Evolutionary conservation across 1,284 basidiomycete genomes (phyloP).

Genomic region (Marasmius tenuissimus): DNA sequence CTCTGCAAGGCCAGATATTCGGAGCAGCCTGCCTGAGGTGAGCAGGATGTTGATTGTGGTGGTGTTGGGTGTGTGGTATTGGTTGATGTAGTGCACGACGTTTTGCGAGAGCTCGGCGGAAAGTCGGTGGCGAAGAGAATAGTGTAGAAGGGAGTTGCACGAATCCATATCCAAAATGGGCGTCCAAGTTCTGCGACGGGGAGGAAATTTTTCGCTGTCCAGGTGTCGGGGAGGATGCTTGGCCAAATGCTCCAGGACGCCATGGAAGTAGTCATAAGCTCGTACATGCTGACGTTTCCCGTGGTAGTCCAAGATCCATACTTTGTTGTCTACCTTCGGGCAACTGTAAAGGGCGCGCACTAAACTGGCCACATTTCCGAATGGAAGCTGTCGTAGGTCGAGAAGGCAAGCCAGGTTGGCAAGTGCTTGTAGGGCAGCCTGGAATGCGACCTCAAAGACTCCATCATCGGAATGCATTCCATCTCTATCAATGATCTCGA

Average conservation of each 20-base stretch:
- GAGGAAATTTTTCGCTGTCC: conserved; percentile 22
- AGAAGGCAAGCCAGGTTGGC: conserved; percentile 55
- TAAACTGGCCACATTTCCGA: conserved; percentile 41
- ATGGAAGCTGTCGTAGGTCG: conserved; percentile 47
- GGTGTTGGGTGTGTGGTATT: conserved; percentile 32
- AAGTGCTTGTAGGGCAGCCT: conserved; percentile 53
- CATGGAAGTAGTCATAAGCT: conserved; percentile 59
- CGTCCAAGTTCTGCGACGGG: background rate
- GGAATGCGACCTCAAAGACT: conserved; percentile 15
- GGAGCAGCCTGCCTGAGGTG: conserved; percentile 52
- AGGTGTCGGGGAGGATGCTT: conserved; percentile 7
- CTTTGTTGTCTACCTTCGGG: conserved; percentile 42
- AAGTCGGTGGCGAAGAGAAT: conserved; percentile 59
- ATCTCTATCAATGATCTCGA: conserved; percentile 17
- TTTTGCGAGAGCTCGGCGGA: conserved; percentile 45
- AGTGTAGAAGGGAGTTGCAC: conserved; percentile 67
- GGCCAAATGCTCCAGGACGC: conserved; percentile 50
- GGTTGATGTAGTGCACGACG: conserved; percentile 57
- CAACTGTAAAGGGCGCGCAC: conserved; percentile 49
- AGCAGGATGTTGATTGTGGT: conserved; percentile 60
- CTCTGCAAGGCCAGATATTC: conserved; percentile 42
- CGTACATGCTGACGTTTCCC: conserved; percentile 32
- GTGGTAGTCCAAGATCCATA: conserved; percentile 40
- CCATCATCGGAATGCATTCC: conserved; percentile 13
- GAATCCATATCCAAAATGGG: conserved; percentile 37